A percentile compares a stretch with the other conserved stretches of the same genome.
Conservation (phyloP, 805 yeast genomes). For the Debaryomyces castellii region DNA sequence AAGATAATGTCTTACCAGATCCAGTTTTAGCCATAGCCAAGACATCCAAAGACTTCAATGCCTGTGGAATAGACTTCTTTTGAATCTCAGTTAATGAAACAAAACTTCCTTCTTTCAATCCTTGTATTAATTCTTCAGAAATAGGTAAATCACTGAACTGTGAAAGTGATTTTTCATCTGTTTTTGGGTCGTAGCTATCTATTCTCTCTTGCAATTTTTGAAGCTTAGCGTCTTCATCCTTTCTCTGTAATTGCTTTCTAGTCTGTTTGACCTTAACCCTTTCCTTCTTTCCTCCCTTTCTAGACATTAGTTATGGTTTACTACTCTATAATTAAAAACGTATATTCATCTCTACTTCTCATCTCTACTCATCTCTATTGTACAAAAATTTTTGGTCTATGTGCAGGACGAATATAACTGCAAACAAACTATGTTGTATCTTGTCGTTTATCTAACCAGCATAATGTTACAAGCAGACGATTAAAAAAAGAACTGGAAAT, state of each 20-base stretch:
- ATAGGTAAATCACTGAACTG: constrained; percentile 81
- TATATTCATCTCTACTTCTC: constrained; percentile 5
- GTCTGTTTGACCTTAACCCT: constrained; percentile 8
- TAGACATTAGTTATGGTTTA: constrained; percentile 14
- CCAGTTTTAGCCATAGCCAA: constrained; percentile 90
- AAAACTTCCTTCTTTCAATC: constrained; percentile 77
- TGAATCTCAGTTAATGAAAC: constrained; percentile 85
- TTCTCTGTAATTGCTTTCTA: constrained; percentile 20
- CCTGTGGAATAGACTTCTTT: constrained; percentile 68
- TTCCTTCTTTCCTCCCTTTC: constrained; percentile 14
- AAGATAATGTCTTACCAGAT: constrained; percentile 88
- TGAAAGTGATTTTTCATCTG: constrained; percentile 22
- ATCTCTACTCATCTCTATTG: constrained; percentile 7
- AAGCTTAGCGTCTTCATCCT: constrained; percentile 34
- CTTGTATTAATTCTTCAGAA: constrained; percentile 60
- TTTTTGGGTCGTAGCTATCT: constrained; percentile 50
- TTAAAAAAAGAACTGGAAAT: too few relatives aligned
- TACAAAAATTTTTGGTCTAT: constrained; percentile 7
- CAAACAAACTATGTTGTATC: neutral
- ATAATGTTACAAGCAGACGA: too few relatives aligned
- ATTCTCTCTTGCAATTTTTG: constrained; percentile 50
- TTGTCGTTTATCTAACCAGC: too few relatives aligned
- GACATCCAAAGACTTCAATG: constrained; percentile 75
- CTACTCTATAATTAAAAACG: neutral
- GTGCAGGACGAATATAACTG: neutral